Percentiles rank a stretch among this genome's conserved stretches.
Evolutionary conservation across 2,329 filamentous ascomycete species (phyloP).

Genomic region (Alternaria solani): DNA sequence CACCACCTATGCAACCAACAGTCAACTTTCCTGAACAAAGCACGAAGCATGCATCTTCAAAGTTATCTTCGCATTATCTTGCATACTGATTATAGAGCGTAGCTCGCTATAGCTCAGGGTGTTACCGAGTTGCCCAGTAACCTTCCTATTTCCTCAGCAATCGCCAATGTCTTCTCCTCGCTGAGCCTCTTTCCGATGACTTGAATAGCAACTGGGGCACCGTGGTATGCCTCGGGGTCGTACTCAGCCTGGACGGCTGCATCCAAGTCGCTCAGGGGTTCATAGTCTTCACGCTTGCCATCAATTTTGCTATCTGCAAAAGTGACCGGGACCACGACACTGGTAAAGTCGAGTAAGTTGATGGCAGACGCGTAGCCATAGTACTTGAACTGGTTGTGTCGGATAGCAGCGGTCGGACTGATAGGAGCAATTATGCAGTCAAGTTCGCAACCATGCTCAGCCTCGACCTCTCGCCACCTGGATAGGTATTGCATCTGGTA

Average conservation of each 20-base stretch:
- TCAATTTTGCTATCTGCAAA: conserved; percentile 27
- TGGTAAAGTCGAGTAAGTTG: conserved; percentile 20
- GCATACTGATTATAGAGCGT: not conserved
- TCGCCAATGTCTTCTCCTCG: conserved; percentile 21
- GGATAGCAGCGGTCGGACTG: conserved; percentile 31
- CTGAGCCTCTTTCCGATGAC: conserved; percentile 12
- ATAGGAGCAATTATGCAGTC: conserved; percentile 19
- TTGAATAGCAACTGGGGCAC: conserved; percentile 20
- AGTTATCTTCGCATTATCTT: not conserved
- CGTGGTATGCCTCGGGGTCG: conserved; percentile 16
- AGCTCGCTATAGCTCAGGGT: not conserved
- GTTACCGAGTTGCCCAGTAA: conserved; percentile 7
- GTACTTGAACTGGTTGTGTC: conserved; percentile 18
- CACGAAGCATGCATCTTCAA: not conserved
- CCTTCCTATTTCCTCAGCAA: conserved; percentile 13
- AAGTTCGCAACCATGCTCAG: conserved; percentile 4
- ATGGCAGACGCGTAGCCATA: conserved; percentile 18
- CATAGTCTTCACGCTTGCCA: conserved; percentile 13
- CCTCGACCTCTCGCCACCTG: conserved; percentile 3
- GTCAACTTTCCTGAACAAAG: not conserved
- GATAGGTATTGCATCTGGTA: conserved; percentile 14
- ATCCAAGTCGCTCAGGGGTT: conserved; percentile 29
- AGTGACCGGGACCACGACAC: conserved; percentile 33
- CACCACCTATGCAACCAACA: not conserved
- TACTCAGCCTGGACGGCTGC: conserved; percentile 11